Base-by-base conservation (phyloP, 2,329 filamentous ascomycete species). In the Penicillium sp. region DNA sequence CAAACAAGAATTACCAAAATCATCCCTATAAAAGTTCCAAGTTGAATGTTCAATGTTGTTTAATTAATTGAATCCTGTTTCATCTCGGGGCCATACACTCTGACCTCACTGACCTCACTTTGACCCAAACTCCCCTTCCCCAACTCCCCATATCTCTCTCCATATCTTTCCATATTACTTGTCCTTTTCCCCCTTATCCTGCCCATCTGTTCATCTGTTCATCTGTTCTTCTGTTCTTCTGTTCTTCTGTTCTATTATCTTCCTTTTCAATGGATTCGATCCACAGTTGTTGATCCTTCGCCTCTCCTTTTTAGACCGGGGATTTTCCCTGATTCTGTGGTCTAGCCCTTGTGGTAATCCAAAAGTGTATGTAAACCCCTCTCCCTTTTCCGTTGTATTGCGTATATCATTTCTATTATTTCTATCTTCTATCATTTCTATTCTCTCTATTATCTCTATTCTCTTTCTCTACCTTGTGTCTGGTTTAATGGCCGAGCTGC, bases 21-120 rank as follows among this genome's bases (percentile, higher is more conserved):
- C n/a, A 25, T 37, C 17, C 8, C 19, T 48, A 48, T 23, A 37
- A 27, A 25, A 40, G n/a, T 40, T 19, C n/a, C n/a, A 19, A 19
- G 9, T n/a, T 27, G 7, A 43, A 29, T 29, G 17, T 45, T 43
- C 9, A n/a, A 7, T 31, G 29, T 29, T 29, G 23, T 42, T 8
- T 13, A 7, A 25, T 31, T 21, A 31, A n/a, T 47, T 19, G n/a
- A 33, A 45, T 35, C 45, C 31, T 41, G 52, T 55, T 55, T 55
- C 21, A 60, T 58, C 58, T 58, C 15, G 23, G 46, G n/a, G n/a
- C 43, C 43, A 46, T 57, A 57, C 31, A 33, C 12, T 33, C 38
- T 43, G 37, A 33, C 43, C 38, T 41, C 57, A 58, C 57, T 46
- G 61, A 48, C 19, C 42, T 56, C 50, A 54, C 48, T 48, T 46